These are phyloP conservation scores for Fusarium sp. DNA, from an alignment of 2,329 filamentous ascomycete genomes.

Conservation along the genomic window DNA sequence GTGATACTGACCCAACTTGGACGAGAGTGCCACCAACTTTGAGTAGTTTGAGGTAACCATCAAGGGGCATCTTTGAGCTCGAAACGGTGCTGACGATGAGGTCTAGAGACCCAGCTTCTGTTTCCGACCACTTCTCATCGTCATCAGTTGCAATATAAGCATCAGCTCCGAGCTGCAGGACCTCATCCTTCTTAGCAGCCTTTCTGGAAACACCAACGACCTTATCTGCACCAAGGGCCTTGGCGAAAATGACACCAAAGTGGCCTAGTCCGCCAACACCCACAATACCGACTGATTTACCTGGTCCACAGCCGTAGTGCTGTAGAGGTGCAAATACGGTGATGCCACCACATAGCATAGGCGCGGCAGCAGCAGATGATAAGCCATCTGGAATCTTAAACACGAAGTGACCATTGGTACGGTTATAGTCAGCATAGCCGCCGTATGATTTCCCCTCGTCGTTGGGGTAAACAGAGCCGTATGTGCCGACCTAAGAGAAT, in stretches of 20 bases:
- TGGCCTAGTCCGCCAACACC: slow-evolving; percentile 77
- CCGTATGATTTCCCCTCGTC: slow-evolving; percentile 60
- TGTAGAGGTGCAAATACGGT: slow-evolving; percentile 83
- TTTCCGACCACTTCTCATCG: slow-evolving; percentile 63
- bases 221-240: slow-evolving; percentile 71
- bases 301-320: slow-evolving; percentile 57
- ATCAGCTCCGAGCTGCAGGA: slow-evolving; percentile 66
- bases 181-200: slow-evolving; percentile 68
- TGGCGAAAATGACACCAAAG: slow-evolving; percentile 75
- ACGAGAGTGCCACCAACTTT: slow-evolving; percentile 69
- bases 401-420: slow-evolving; percentile 53
- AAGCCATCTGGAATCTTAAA: slow-evolving; percentile 81
- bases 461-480: slow-evolving; percentile 54
- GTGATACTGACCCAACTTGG: slow-evolving; percentile 60
- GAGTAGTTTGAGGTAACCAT: slow-evolving; percentile 52
- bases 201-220: slow-evolving; percentile 69
- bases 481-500: slow-evolving; percentile 61
- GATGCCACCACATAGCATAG: slow-evolving; percentile 86
- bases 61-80: slow-evolving; percentile 40
- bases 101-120: slow-evolving; percentile 72
- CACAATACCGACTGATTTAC: slow-evolving; percentile 74
- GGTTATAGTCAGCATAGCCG: slow-evolving; percentile 63
- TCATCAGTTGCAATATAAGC: slow-evolving; percentile 70
- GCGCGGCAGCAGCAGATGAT: slow-evolving; percentile 71
- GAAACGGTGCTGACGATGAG: slow-evolving; percentile 79